These are phyloP conservation scores for Hypoxylon sp. DNA, from an alignment of 2,329 filamentous ascomycete genomes.

Conservation along the genomic window DNA sequence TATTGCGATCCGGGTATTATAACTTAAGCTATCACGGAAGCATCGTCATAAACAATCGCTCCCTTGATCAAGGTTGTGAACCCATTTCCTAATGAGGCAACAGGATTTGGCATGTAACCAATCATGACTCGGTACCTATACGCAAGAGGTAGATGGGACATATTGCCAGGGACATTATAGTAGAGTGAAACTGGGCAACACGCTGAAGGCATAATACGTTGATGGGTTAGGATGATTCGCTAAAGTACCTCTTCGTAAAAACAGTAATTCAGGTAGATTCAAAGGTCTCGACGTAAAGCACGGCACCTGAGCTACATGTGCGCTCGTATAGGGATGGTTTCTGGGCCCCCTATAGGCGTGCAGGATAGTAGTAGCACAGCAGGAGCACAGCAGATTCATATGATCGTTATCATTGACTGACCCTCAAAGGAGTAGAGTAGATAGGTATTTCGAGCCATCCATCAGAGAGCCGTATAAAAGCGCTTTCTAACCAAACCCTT, in stretches of 20 bases:
- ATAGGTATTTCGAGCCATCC: too few relatives aligned
- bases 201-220: too few relatives aligned
- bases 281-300: background rate
- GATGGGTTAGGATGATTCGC: too few relatives aligned
- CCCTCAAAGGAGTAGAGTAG: background rate
- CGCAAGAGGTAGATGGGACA: background rate
- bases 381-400: background rate
- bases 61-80: too few relatives aligned
- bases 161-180: background rate
- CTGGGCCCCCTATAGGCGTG: background rate
- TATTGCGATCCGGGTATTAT: too few relatives aligned
- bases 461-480: too few relatives aligned
- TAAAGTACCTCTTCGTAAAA: too few relatives aligned
- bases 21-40: too few relatives aligned
- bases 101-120: slow-evolving; percentile 8
- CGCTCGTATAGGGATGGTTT: background rate
- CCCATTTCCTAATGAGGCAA: slow-evolving; percentile 27
- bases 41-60: too few relatives aligned
- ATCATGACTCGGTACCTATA: slow-evolving; percentile 13
- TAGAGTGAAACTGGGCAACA: background rate
- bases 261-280: background rate
- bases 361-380: background rate
- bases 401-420: background rate
- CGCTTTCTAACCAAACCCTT: background rate
- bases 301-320: background rate